Conservation (phyloP, 305 asterid species). For the Petunia hybrid region DNA sequence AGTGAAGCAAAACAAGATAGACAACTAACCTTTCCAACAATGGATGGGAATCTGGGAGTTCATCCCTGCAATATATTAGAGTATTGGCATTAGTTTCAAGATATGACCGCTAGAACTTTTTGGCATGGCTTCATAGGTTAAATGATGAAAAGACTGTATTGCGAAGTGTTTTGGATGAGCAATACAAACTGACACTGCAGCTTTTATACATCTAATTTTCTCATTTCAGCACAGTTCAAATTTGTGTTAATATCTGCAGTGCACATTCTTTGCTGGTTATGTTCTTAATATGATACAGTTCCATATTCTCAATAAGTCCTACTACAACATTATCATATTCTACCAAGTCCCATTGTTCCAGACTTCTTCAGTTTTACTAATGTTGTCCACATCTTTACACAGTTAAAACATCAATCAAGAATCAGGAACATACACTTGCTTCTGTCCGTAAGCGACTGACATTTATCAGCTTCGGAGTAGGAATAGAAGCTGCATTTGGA, state of each 20-base stretch:
- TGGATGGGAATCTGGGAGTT: conserved; percentile 87
- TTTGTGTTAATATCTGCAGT: conserved; percentile 20
- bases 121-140: conserved; percentile 18
- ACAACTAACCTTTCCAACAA: conserved; percentile 71
- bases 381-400: conserved; percentile 14
- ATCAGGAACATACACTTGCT: conserved; percentile 74
- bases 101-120: background rate
- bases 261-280: conserved; percentile 20
- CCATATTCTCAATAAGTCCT: conserved; percentile 23
- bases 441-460: conserved; percentile 87
- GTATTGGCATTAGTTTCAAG: conserved; percentile 26
- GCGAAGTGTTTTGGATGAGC: conserved; percentile 18
- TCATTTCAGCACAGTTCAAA: conserved; percentile 12
- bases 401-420: conserved; percentile 22
- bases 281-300: conserved; percentile 19
- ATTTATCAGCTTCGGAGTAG: conserved; percentile 78
- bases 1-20: conserved; percentile 37
- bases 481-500: conserved; percentile 74
- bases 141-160: background rate
- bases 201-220: conserved; percentile 20
- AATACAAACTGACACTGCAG: conserved; percentile 19
- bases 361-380: background rate
- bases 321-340: conserved; percentile 2
- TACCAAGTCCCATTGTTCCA: background rate
- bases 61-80: conserved; percentile 67